Percentiles rank a stretch among this genome's conserved stretches.
Conservation (phyloP, 2,329 filamentous ascomycete genomes). For the Monosporascus sp. region DNA sequence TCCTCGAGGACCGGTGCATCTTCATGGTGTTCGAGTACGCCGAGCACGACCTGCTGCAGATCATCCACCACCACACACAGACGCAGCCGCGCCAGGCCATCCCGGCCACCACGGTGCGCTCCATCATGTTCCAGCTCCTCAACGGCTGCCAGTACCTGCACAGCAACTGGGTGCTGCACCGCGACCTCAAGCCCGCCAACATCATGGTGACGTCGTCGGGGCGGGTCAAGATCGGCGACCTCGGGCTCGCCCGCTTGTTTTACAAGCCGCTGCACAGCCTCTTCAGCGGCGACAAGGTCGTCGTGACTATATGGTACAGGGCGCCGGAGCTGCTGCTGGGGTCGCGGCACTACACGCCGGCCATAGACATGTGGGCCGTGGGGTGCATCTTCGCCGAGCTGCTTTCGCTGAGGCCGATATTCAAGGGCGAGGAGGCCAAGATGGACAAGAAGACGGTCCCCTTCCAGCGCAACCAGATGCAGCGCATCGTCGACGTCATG, state of each 20-base stretch:
- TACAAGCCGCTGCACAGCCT: constrained; percentile 89
- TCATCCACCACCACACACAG: constrained; percentile 96
- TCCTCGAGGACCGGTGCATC: constrained; percentile 97
- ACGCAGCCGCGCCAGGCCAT: constrained; percentile 76
- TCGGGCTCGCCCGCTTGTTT: constrained; percentile 87
- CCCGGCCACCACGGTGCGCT: constrained; percentile 81
- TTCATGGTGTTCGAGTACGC: constrained; percentile 99
- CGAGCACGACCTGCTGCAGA: constrained; percentile 93
- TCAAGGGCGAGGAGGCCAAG: constrained; percentile 98
- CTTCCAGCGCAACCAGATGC: constrained; percentile 98
- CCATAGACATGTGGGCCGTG: constrained; percentile 95
- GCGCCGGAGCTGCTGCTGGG: constrained; percentile 91
- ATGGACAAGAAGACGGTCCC: constrained; percentile 99
- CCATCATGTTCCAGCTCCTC: constrained; percentile 91
- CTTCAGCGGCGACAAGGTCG: constrained; percentile 93
- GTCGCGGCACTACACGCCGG: constrained; percentile 91
- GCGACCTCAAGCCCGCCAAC: constrained; percentile 95
- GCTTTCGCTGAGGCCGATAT: constrained; percentile 84
- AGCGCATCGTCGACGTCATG: constrained; percentile 96
- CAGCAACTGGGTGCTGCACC: constrained; percentile 93
- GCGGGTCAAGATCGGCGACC: constrained; percentile 89
- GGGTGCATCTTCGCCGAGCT: constrained; percentile 98
- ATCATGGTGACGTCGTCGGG: constrained; percentile 94
- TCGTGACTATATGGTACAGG: constrained; percentile 98
- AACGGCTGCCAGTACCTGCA: constrained; percentile 95